Percentiles rank a stretch among this genome's conserved stretches.
phyloP scores from a whole-genome alignment of 192 early-diverging fungal species.

The Backusella macrospora region DNA sequence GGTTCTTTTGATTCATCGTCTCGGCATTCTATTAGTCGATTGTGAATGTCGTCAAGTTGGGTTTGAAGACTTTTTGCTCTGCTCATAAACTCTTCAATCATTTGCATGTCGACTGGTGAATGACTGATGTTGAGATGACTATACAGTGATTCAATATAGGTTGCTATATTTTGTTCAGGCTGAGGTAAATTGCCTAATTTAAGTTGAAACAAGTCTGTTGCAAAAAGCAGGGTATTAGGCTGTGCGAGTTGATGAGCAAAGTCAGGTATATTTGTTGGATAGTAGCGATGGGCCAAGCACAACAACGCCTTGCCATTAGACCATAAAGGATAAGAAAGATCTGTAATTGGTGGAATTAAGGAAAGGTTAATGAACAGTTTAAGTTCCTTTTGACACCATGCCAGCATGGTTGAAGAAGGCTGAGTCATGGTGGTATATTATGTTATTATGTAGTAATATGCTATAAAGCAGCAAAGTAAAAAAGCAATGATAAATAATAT shows the following conservation, averaged over 20 bases:
- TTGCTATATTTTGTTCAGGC: neutral
- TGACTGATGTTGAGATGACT: neutral
- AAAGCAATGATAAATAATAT: neutral
- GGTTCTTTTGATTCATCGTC: constrained; percentile 11
- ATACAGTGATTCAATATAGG: neutral
- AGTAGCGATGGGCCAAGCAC: constrained; percentile 23
- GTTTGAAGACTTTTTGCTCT: constrained; percentile 6
- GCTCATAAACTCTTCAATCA: neutral
- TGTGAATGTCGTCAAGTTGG: neutral
- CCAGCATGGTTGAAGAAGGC: constrained; percentile 19
- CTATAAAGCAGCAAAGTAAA: neutral
- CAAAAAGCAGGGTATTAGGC: neutral
- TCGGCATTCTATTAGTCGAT: constrained; percentile 9
- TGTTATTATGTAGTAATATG: neutral
- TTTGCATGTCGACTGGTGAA: neutral
- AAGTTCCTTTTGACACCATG: constrained; percentile 26
- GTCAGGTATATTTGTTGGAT: constrained; percentile 23
- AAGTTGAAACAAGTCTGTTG: constrained; percentile 7
- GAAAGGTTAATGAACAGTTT: constrained; percentile 10
- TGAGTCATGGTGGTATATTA: neutral
- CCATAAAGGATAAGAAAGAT: constrained; percentile 1
- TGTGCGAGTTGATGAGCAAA: neutral
- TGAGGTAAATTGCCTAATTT: neutral
- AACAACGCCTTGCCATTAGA: constrained; percentile 13
- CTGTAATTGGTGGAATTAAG: constrained; percentile 25